Percentiles rank a stretch among this genome's conserved stretches.
phyloP scores from a whole-genome alignment of 129 eudicot genomes.

The Daucus carota region DH1_v3.0 NC_030386.2:36835501-36836000 shows the following conservation, averaged over 20 bases:
- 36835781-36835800: constrained; percentile 61
- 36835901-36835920: neutral
- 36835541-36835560: constrained; percentile 16
- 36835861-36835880: neutral
- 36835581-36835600: constrained; percentile 37
- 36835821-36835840: constrained; percentile 89
- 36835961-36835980: constrained; percentile 80
- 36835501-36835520: constrained; percentile 12
- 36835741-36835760: constrained; percentile 5
- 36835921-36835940: neutral
- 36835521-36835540: constrained; percentile 3
- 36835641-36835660: constrained; percentile 1
- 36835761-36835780: constrained; percentile 72
- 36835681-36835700: neutral
- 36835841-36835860: constrained; percentile 13
- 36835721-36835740: neutral
- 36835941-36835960: constrained; percentile 41
- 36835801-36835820: constrained; percentile 63
- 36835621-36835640: neutral
- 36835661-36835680: neutral
- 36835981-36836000: constrained; percentile 82
- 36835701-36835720: neutral
- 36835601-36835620: neutral
- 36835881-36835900: neutral
- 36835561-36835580: constrained; percentile 34